Base-by-base conservation (phyloP, 2,329 filamentous ascomycete species). In the Dactylellina parvicollis region DNA sequence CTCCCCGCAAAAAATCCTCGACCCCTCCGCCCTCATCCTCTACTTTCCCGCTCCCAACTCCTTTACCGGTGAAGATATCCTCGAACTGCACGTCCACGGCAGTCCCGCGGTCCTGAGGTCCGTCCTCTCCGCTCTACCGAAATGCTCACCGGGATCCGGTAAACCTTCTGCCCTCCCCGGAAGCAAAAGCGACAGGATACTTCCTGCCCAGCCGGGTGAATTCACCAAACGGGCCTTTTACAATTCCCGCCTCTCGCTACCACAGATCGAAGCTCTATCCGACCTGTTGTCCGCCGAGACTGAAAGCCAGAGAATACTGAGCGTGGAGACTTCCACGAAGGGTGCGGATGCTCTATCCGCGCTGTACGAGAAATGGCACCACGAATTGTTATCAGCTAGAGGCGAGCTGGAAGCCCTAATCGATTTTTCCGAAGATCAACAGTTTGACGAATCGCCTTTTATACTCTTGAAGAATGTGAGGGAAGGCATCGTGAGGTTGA, bases 371-470 rank as follows among this genome's bases (percentile, higher is more conserved):
- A 78, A 78, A 8, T 99, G 95, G 95, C 88, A 94, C 24, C 83
- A 86, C 75, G 84, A 88, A 75, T 82, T 99, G 16, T 83, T 98
- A 4, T 85, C 90, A 75, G 93, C 93, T 8, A 87, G 95, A 1
- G 95, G 92, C 8, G 93, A 98, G 81, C 85, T 99, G 38, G 95
- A 99, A 81, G 95, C 95, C 0, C 82, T 99, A 76, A 98, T 99
- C 74, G 95, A 99, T 81, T 99, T 99, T 80, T 90, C 92, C 0
- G 95, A 99, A 80, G 95, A 98, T 78, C 94, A 99, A 81, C 91
- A 98, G 82, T 96, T 99, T 78, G 93, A 98, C 77, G 92, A 96
- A 80, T 89, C 91, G 1, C 90, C 92, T 0, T 82, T 85, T 0
- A 86, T 90, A 62, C 84, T 98, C 20, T 85, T 96, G 46, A 80